Evolutionary conservation across 805 yeast species (phyloP).

Genomic region (Saccharomycopsis schoenii): DNA sequence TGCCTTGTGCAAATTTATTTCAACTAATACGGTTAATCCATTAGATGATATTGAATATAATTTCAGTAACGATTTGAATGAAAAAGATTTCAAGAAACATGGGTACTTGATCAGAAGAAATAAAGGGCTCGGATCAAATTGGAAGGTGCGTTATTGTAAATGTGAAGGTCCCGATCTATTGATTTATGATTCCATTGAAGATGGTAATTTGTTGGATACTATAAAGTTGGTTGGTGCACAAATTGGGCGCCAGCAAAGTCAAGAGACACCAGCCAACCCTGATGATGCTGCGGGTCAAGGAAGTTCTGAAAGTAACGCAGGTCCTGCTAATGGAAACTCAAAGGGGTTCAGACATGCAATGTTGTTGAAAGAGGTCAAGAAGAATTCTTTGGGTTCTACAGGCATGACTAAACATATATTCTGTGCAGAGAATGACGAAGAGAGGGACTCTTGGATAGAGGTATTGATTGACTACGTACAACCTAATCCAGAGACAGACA

Average conservation of each 20-base stretch:
- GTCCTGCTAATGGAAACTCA: constrained; percentile 21
- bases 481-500: background rate
- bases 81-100: constrained; percentile 44
- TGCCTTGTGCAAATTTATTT: constrained; percentile 53
- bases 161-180: constrained; percentile 50
- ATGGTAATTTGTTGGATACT: constrained; percentile 44
- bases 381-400: constrained; percentile 20
- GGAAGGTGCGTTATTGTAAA: constrained; percentile 66
- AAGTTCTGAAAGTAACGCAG: constrained; percentile 21
- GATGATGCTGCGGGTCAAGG: constrained; percentile 31
- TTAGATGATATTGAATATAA: constrained; percentile 38
- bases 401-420: constrained; percentile 46
- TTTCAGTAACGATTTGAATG: constrained; percentile 21
- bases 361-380: constrained; percentile 39
- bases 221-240: constrained; percentile 41
- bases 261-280: constrained; percentile 24
- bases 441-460: constrained; percentile 65
- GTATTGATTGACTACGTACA: constrained; percentile 28
- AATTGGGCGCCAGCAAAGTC: constrained; percentile 39
- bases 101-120: constrained; percentile 57
- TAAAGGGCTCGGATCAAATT: constrained; percentile 50
- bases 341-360: constrained; percentile 53
- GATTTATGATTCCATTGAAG: constrained; percentile 42
- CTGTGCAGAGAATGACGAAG: constrained; percentile 72
- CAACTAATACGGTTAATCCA: constrained; percentile 56